Percentiles rank a stretch among this genome's conserved stretches.
Conservation (phyloP, 306 rosid genomes). For the Cicer judaicum region DNA sequence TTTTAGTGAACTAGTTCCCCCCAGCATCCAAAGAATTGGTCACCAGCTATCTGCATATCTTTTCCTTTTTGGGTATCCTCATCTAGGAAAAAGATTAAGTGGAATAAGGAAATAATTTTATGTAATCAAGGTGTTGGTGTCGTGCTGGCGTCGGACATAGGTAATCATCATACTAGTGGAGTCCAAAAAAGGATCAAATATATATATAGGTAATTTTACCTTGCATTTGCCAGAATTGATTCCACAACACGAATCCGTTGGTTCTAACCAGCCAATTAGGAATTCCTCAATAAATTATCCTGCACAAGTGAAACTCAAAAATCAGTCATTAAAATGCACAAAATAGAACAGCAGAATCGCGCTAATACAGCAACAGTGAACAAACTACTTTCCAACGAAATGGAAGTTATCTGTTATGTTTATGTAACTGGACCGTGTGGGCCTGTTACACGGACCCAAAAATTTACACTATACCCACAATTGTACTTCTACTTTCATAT, state of each 20-base stretch:
- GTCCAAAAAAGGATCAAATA: not conserved
- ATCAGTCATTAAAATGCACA: too few species aligned
- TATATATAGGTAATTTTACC: not conserved
- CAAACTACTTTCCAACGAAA: not conserved
- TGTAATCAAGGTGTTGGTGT: too few species aligned
- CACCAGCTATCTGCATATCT: conserved; percentile 48
- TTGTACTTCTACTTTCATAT: too few species aligned
- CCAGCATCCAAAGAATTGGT: conserved; percentile 51
- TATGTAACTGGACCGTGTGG: not conserved
- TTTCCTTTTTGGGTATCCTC: conserved; percentile 44
- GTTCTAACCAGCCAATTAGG: too few species aligned
- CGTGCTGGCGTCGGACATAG: too few species aligned
- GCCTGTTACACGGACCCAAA: not conserved
- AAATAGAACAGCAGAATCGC: too few species aligned
- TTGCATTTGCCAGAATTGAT: not conserved
- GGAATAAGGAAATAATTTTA: conserved; percentile 19
- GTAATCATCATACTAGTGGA: not conserved
- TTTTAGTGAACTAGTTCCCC: conserved; percentile 62
- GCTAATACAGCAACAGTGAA: too few species aligned
- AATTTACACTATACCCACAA: too few species aligned
- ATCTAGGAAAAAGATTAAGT: conserved; percentile 33
- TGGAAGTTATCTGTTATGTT: not conserved
- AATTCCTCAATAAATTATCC: too few species aligned
- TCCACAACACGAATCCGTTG: not conserved
- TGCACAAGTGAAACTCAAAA: too few species aligned